Evolutionary conservation across 805 yeast species (phyloP).

Genomic region (Candida coquimbonensis): DNA sequence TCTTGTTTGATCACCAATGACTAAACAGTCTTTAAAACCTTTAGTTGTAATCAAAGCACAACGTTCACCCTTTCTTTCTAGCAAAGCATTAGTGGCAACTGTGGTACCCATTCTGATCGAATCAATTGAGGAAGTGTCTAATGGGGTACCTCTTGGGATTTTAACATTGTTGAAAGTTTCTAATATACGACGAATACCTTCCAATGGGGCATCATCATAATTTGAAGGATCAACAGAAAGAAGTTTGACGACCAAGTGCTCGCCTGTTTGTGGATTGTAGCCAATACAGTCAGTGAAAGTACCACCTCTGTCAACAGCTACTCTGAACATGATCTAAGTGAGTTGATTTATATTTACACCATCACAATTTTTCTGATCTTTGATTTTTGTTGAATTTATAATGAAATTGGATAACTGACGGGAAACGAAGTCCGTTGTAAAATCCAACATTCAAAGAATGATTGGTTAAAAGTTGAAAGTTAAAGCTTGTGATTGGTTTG

Average conservation of each 20-base stretch:
- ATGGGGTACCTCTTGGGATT: constrained; percentile 53
- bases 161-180: constrained; percentile 46
- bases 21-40: constrained; percentile 78
- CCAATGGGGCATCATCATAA: constrained; percentile 86
- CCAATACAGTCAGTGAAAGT: constrained; percentile 69
- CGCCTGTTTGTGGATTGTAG: constrained; percentile 44
- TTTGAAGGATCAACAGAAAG: constrained; percentile 85
- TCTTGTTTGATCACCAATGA: constrained; percentile 87
- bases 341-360: neutral
- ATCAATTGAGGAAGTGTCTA: constrained; percentile 58
- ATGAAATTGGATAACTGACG: no score
- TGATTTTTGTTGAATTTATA: no score
- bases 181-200: constrained; percentile 76
- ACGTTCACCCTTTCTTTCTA: constrained; percentile 87
- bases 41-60: constrained; percentile 83
- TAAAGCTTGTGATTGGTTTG: no score
- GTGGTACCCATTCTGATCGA: constrained; percentile 89
- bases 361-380: no score
- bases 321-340: constrained; percentile 21
- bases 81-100: constrained; percentile 89
- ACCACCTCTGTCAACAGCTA: constrained; percentile 68
- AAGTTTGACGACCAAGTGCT: constrained; percentile 48
- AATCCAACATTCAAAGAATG: no score
- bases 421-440: no score
- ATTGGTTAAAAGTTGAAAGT: no score